Evolutionary conservation across 2,329 filamentous ascomycete genomes (phyloP).

Genomic region (Bipolaris cookei): DNA sequence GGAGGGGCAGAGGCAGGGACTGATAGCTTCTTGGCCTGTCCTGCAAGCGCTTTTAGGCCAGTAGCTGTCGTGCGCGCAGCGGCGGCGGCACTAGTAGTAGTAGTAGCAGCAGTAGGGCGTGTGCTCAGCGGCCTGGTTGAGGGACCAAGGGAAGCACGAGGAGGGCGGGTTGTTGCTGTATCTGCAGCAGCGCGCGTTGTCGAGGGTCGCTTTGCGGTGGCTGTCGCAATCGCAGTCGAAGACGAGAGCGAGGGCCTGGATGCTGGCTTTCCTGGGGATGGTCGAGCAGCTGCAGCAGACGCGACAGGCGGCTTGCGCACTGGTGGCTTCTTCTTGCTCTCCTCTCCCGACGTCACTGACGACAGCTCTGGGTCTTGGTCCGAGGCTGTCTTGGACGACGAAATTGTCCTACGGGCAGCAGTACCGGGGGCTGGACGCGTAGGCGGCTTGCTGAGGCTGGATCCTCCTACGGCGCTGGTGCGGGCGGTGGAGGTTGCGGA

Average conservation of each 20-base stretch:
- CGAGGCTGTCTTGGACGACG: slow-evolving; percentile 30
- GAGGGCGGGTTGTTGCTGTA: slow-evolving; percentile 29
- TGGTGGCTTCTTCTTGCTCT: slow-evolving; percentile 41
- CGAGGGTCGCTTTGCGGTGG: slow-evolving; percentile 39
- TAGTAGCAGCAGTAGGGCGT: slow-evolving; percentile 33
- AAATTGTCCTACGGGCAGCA: slow-evolving; percentile 29
- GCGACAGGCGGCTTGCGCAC: slow-evolving; percentile 35
- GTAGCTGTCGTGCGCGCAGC: slow-evolving; percentile 28
- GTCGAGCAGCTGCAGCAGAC: slow-evolving; percentile 26
- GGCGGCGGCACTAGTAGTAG: slow-evolving; percentile 24
- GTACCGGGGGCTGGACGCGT: slow-evolving; percentile 42
- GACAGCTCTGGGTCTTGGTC: slow-evolving; percentile 45
- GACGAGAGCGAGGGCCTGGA: slow-evolving; percentile 4
- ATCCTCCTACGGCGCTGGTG: slow-evolving; percentile 34
- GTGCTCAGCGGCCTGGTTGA: slow-evolving; percentile 31
- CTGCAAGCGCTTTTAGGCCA: slow-evolving; percentile 29
- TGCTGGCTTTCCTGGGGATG: slow-evolving; percentile 35
- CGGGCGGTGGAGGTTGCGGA: slow-evolving; percentile 34
- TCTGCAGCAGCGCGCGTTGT: slow-evolving; percentile 37
- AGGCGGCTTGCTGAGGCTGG: slow-evolving; percentile 46
- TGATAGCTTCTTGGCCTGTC: slow-evolving; percentile 43
- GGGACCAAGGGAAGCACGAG: slow-evolving; percentile 39
- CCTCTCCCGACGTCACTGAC: slow-evolving; percentile 46
- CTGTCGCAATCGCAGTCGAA: slow-evolving; percentile 23
- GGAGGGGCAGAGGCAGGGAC: slow-evolving; percentile 23